Evolutionary conservation across 2,329 filamentous ascomycete genomes (phyloP).

Genomic region (Ceratocystis cubensis): DNA sequence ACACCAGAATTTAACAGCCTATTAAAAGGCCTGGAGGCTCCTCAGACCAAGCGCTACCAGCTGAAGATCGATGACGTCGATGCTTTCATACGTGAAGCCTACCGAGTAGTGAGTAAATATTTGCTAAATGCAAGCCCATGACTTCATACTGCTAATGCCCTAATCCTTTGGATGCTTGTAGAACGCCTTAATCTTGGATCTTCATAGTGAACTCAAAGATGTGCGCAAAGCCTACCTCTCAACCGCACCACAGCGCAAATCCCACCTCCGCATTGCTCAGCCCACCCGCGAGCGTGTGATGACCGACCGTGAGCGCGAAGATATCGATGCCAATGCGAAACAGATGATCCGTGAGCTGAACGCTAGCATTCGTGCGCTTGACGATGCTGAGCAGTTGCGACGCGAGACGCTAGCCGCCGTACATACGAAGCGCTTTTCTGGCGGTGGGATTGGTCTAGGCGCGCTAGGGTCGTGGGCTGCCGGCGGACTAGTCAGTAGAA

Average conservation of each 20-base stretch:
- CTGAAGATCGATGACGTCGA: slow-evolving; percentile 49
- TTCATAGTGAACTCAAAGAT: slow-evolving; percentile 66
- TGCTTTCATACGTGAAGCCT: slow-evolving; percentile 86
- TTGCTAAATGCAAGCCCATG: not conserved
- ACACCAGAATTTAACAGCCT: slow-evolving; percentile 57
- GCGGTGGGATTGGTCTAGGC: slow-evolving; percentile 41
- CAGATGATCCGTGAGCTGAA: slow-evolving; percentile 75
- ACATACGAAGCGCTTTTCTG: slow-evolving; percentile 56
- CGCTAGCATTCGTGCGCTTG: slow-evolving; percentile 62
- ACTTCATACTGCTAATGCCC: not conserved
- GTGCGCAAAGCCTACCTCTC: slow-evolving; percentile 89
- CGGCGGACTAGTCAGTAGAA: slow-evolving; percentile 43
- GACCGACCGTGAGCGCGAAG: slow-evolving; percentile 69
- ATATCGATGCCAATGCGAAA: slow-evolving; percentile 79
- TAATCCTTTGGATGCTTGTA: slow-evolving; percentile 28
- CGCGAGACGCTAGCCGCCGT: slow-evolving; percentile 61
- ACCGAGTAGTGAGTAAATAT: slow-evolving; percentile 59
- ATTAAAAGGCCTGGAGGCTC: slow-evolving; percentile 46
- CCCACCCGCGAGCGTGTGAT: slow-evolving; percentile 37
- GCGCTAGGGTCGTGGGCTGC: slow-evolving; percentile 52
- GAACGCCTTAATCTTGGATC: slow-evolving; percentile 73
- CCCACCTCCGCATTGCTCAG: slow-evolving; percentile 9
- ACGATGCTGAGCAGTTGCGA: slow-evolving; percentile 70
- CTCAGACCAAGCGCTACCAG: slow-evolving; percentile 32
- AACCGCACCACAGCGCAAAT: slow-evolving; percentile 52